Conservation (phyloP, 192 early-diverging fungal species). For the Pecoramyces ruminantium region DNA sequence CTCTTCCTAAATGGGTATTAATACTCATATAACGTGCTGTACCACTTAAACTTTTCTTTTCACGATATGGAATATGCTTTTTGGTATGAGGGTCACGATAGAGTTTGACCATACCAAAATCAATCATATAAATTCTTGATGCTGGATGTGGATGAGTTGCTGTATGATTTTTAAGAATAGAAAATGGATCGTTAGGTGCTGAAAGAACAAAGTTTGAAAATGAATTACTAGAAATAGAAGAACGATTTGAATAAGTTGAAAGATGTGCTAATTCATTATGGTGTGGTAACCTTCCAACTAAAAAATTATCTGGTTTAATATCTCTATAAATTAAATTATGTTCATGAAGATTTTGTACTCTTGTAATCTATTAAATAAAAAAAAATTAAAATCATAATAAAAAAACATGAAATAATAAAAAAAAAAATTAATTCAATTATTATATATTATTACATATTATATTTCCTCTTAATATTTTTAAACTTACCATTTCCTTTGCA, state of each 20-base stretch:
- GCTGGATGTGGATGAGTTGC: slow-evolving; percentile 33
- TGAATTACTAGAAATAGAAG: neutral
- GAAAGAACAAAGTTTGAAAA: neutral
- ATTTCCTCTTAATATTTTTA: neutral
- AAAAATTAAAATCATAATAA: no score
- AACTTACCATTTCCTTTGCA: neutral
- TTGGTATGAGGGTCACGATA: neutral
- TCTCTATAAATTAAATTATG: slow-evolving; percentile 5
- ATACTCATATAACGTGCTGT: neutral
- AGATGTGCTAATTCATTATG: neutral
- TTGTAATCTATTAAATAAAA: slow-evolving; percentile 9
- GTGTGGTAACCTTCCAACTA: neutral
- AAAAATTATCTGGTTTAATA: slow-evolving; percentile 2
- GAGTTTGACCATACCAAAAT: slow-evolving; percentile 22
- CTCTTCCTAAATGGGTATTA: neutral
- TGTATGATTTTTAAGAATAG: slow-evolving; percentile 27
- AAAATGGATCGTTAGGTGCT: slow-evolving; percentile 17
- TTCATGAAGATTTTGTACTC: slow-evolving; percentile 87
- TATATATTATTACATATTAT: no score
- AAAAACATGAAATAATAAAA: no score
- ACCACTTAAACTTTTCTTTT: neutral
- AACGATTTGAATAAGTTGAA: neutral
- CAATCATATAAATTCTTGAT: slow-evolving; percentile 68
- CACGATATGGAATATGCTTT: neutral
- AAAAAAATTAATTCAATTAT: no score